phyloP scores from a whole-genome alignment of 805 yeast species.

The Starmerella riodocensis region DNA sequence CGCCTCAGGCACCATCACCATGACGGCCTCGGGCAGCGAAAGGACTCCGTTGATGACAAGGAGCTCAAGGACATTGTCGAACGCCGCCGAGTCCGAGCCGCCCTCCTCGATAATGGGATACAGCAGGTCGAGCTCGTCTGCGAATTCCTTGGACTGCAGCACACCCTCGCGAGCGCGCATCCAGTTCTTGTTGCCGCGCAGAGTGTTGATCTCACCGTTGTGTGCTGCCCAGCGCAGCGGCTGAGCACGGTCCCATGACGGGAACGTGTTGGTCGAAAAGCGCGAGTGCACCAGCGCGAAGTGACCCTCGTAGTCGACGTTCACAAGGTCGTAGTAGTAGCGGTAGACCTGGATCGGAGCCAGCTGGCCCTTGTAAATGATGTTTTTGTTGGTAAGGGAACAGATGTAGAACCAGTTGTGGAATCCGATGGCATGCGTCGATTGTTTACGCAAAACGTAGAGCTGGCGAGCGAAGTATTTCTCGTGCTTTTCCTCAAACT shows the following conservation, averaged over 20 bases:
- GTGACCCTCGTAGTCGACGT: slow-evolving; percentile 86
- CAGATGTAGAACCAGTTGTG: slow-evolving; percentile 97
- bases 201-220: slow-evolving; percentile 94
- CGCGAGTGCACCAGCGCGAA: slow-evolving; percentile 94
- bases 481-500: slow-evolving; percentile 41
- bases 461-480: slow-evolving; percentile 68
- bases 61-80: slow-evolving; percentile 88
- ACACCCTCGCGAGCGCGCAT: slow-evolving; percentile 98
- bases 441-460: slow-evolving; percentile 75
- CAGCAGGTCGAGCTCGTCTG: slow-evolving; percentile 78
- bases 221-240: slow-evolving; percentile 96
- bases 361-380: slow-evolving; percentile 94
- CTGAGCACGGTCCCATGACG: slow-evolving; percentile 99
- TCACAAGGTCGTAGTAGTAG: slow-evolving; percentile 83
- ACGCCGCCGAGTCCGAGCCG: slow-evolving; percentile 96
- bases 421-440: slow-evolving; percentile 80
- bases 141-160: slow-evolving; percentile 75
- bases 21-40: slow-evolving; percentile 90
- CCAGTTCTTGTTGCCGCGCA: slow-evolving; percentile 98
- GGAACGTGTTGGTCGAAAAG: slow-evolving; percentile 95
- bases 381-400: slow-evolving; percentile 74
- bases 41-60: slow-evolving; percentile 83
- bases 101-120: slow-evolving; percentile 97
- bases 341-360: slow-evolving; percentile 93
- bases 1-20: slow-evolving; percentile 95